Conservation (phyloP, 495 filamentous ascomycete species). For the Geopyxis carbonaria region DNA sequence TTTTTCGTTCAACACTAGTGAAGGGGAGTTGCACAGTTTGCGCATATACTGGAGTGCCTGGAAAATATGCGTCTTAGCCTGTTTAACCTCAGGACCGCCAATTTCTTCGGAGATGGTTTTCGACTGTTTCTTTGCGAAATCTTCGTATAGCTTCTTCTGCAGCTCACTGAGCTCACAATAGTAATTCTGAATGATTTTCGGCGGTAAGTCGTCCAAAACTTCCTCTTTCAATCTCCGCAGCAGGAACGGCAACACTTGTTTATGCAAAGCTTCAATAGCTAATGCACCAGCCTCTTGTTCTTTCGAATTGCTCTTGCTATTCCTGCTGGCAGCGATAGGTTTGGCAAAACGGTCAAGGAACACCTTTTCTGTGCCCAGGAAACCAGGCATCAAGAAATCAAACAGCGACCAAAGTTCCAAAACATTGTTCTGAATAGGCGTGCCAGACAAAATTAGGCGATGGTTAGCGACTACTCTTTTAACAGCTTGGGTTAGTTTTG, state of each 20-base stretch:
- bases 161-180: slow-evolving; percentile 96
- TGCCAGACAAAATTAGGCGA: slow-evolving; percentile 87
- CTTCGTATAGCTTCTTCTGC: slow-evolving; percentile 86
- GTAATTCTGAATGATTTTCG: slow-evolving; percentile 98
- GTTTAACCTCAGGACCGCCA: slow-evolving; percentile 55
- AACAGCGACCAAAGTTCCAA: slow-evolving; percentile 98
- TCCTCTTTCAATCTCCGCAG: slow-evolving; percentile 95
- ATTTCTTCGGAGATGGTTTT: slow-evolving; percentile 65
- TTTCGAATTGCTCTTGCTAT: slow-evolving; percentile 91
- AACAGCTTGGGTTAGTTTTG: slow-evolving; percentile 80
- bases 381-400: slow-evolving; percentile 97
- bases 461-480: slow-evolving; percentile 81
- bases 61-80: slow-evolving; percentile 96
- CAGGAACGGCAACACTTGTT: slow-evolving; percentile 92
- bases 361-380: slow-evolving; percentile 94
- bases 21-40: slow-evolving; percentile 93
- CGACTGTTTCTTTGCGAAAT: slow-evolving; percentile 84
- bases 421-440: slow-evolving; percentile 96
- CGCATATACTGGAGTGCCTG: slow-evolving; percentile 98
- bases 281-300: slow-evolving; percentile 94
- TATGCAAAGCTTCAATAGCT: slow-evolving; percentile 91
- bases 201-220: slow-evolving; percentile 85
- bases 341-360: slow-evolving; percentile 96
- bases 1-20: slow-evolving; percentile 80
- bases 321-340: slow-evolving; percentile 85